These are phyloP conservation scores for Globisporangium megalacanthum DNA, from an alignment of 352 stramenopile genomes.

Conservation along the genomic window DNA sequence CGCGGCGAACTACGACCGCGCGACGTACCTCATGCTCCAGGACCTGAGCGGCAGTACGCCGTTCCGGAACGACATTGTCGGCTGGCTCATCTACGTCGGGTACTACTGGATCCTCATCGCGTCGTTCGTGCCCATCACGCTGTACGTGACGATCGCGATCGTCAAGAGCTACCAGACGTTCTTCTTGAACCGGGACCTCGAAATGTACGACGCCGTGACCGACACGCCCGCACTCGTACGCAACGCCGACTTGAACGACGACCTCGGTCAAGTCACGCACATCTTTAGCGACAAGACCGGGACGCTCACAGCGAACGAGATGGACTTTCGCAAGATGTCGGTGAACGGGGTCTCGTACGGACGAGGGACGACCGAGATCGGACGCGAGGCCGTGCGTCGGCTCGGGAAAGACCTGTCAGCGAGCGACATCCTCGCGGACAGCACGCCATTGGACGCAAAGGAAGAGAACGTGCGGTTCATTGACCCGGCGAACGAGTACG, in stretches of 20 bases:
- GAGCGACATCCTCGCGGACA: slow-evolving; percentile 72
- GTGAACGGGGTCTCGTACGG: slow-evolving; percentile 80
- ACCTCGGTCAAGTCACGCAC: slow-evolving; percentile 84
- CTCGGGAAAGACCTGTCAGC: slow-evolving; percentile 72
- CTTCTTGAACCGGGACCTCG: slow-evolving; percentile 82
- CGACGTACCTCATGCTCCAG: slow-evolving; percentile 67
- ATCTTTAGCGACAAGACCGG: slow-evolving; percentile 88
- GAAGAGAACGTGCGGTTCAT: slow-evolving; percentile 81
- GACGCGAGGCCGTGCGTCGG: slow-evolving; percentile 58
- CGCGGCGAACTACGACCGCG: slow-evolving; percentile 37
- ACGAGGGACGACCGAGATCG: slow-evolving; percentile 80
- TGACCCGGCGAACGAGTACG: slow-evolving; percentile 61
- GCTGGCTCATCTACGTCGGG: slow-evolving; percentile 70
- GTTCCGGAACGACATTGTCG: slow-evolving; percentile 68
- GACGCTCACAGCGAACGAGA: slow-evolving; percentile 83
- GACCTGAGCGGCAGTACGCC: slow-evolving; percentile 54
- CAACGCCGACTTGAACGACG: slow-evolving; percentile 83
- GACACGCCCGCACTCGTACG: slow-evolving; percentile 78
- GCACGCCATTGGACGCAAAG: slow-evolving; percentile 38
- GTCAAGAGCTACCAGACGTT: slow-evolving; percentile 85
- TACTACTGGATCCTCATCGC: slow-evolving; percentile 89
- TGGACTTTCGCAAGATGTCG: slow-evolving; percentile 88
- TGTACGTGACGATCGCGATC: slow-evolving; percentile 87
- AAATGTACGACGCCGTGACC: slow-evolving; percentile 77
- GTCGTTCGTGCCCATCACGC: slow-evolving; percentile 84